Evolutionary conservation across 768 basidiomycete species (phyloP), one percentile per base, ranked within the genome.

Genomic region (Pulveroboletus sp.): DNA sequence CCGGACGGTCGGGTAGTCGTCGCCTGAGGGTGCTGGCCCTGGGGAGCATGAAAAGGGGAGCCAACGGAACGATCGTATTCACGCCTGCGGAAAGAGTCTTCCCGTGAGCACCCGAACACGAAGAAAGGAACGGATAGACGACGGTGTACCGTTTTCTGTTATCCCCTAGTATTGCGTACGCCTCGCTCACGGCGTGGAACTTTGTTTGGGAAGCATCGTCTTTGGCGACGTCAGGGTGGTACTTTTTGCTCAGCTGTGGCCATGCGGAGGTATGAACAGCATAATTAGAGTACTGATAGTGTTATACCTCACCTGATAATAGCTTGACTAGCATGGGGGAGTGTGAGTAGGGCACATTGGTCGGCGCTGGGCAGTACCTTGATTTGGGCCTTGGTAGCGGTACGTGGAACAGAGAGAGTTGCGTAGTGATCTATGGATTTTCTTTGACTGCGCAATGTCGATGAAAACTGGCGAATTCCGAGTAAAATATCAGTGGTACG

Each of bases 151-250:
- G 68, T 57, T 71, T 70, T 39, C 76, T 62, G 45, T 76, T 75
- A 40, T 78, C 70, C 7, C 73, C 70, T 8, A 78, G 62, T 17
- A 76, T 52, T 1, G 70, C 61, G 38, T 77, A 79, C 3, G 77
- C 77, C 27, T 77, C 78, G 53, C 74, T 77, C 42, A 75, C 69
- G 0, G 63, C 68, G 41, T 73, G 74, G 48, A 77, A 78, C 41
- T 63, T 76, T 48, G 65, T 61, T 46, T 66, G 69, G 2, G 76
- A 68, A 4, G 50, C 39, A 6, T 60, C 61, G 43, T 77, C 75
- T 31, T 66, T 61, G 44, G 66, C 67, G 9, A 73, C 56, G 55
- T 78, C 77, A 1, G 77, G 77, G 44, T 78, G 77, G 42, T 70
- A 68, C 51, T 63, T 52, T 49, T 79, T 79, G 69, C 77, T 78